Evolutionary conservation across 2,329 filamentous ascomycete genomes (phyloP).

Genomic region (Hypoxylon sp.): DNA sequence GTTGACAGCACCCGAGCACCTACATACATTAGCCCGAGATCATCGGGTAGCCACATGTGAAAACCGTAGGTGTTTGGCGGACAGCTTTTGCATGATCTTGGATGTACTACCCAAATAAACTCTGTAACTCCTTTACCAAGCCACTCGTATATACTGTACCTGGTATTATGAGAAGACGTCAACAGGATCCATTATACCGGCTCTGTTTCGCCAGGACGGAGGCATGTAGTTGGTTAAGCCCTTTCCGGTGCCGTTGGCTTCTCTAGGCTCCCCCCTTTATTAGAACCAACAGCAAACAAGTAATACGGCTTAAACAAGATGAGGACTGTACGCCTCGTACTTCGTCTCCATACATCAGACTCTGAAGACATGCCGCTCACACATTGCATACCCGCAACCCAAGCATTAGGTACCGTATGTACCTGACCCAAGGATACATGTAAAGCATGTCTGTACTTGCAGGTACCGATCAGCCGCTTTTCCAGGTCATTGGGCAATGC

Average conservation of each 20-base stretch:
- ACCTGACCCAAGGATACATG: conserved; percentile 39
- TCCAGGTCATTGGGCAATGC: conserved; percentile 36
- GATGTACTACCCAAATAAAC: conserved; percentile 3
- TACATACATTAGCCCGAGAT: conserved; percentile 38
- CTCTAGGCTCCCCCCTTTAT: conserved; percentile 4
- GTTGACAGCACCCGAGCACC: conserved; percentile 21
- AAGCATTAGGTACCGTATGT: conserved; percentile 38
- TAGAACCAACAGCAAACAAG: conserved; percentile 34
- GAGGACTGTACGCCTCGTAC: not conserved
- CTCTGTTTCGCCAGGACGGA: conserved; percentile 1
- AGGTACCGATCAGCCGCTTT: conserved; percentile 41
- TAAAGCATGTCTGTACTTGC: conserved; percentile 39
- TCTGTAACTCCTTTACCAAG: conserved; percentile 12
- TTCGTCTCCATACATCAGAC: conserved; percentile 25
- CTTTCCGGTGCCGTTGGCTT: conserved; percentile 27
- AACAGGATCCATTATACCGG: conserved; percentile 3
- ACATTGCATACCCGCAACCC: conserved; percentile 45
- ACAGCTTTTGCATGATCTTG: conserved; percentile 22
- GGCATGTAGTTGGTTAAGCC: conserved; percentile 16
- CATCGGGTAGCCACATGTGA: conserved; percentile 28
- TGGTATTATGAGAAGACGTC: not conserved
- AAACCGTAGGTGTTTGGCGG: conserved; percentile 8
- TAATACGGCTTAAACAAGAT: conserved; percentile 19
- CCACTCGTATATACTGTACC: conserved; percentile 13
- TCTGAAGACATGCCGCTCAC: conserved; percentile 33